A percentile compares a stretch with the other conserved stretches of the same genome.
These are phyloP conservation scores for Podaxis sp. DNA, from an alignment of 768 basidiomycete genomes.

Conservation along the genomic window DNA sequence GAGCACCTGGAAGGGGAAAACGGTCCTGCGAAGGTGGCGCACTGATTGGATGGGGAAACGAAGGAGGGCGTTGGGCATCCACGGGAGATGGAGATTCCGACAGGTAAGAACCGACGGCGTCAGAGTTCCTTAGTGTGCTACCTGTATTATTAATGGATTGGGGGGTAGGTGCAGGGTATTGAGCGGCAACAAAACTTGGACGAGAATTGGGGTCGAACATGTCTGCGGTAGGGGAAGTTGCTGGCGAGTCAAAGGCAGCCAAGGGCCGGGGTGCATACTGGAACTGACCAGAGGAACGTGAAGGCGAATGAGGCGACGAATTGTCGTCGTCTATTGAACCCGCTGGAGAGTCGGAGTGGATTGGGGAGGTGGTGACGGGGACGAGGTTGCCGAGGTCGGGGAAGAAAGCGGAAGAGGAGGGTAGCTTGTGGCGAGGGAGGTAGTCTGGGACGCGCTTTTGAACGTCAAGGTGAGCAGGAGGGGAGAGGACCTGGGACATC, in stretches of 20 bases:
- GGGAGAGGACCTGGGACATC: conserved; percentile 23
- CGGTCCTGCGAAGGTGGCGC: conserved; percentile 41
- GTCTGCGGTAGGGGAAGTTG: conserved; percentile 18
- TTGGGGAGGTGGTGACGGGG: conserved; percentile 19
- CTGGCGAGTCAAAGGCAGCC: conserved; percentile 26
- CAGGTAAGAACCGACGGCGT: conserved; percentile 22
- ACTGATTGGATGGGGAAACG: conserved; percentile 35
- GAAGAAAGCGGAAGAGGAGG: conserved; percentile 18
- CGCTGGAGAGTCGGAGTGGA: conserved; percentile 23
- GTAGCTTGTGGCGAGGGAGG: conserved; percentile 8
- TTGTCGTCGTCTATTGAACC: conserved; percentile 32
- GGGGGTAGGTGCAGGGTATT: conserved; percentile 1
- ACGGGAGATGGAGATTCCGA: conserved; percentile 43
- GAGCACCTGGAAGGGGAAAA: conserved; percentile 37
- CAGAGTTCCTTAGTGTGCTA: conserved; percentile 22
- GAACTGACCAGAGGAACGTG: conserved; percentile 20
- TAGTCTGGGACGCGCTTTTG: conserved; percentile 16
- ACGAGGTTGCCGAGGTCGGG: conserved; percentile 20
- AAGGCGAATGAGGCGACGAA: conserved; percentile 28
- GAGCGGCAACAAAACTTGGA: conserved; percentile 14
- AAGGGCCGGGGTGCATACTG: conserved; percentile 26
- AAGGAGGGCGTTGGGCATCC: conserved; percentile 31
- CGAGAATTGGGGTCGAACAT: conserved; percentile 18
- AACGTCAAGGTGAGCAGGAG: conserved; percentile 18
- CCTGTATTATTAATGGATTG: conserved; percentile 22